Percentiles rank a stretch among this genome's conserved stretches.
These are phyloP conservation scores for Lactarius sanguifluus DNA, from an alignment of 768 basidiomycete species.

Conservation along the genomic window DNA sequence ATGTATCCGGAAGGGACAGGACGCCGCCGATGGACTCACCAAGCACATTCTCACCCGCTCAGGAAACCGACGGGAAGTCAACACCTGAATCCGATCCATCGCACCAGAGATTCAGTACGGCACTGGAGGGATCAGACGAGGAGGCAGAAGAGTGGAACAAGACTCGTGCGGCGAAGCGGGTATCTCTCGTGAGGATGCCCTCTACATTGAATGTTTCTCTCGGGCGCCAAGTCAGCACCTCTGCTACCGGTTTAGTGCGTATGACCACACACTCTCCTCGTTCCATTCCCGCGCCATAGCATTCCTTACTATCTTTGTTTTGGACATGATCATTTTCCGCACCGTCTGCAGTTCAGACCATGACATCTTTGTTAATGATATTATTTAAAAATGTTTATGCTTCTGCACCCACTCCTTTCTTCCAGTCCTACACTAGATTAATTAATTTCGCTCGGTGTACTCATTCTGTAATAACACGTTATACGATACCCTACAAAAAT, in stretches of 20 bases:
- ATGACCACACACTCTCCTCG: slow-evolving; percentile 11
- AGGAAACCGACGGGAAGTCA: background rate
- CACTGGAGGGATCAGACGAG: slow-evolving; percentile 53
- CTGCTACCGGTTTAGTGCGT: slow-evolving; percentile 14
- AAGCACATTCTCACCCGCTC: slow-evolving; percentile 7
- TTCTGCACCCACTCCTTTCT: background rate
- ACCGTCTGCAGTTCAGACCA: slow-evolving; percentile 1
- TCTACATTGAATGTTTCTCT: slow-evolving; percentile 45
- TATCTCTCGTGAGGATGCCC: slow-evolving; percentile 76
- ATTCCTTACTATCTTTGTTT: background rate
- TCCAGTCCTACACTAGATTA: background rate
- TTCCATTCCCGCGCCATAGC: slow-evolving; percentile 9
- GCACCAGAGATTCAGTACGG: slow-evolving; percentile 50
- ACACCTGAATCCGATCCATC: slow-evolving; percentile 23
- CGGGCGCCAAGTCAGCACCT: slow-evolving; percentile 23
- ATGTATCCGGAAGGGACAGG: background rate
- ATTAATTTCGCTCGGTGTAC: slow-evolving; percentile 11
- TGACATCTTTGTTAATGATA: slow-evolving; percentile 9
- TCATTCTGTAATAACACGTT: background rate
- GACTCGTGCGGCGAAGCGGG: slow-evolving; percentile 81
- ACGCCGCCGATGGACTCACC: slow-evolving; percentile 2
- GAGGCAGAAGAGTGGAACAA: slow-evolving; percentile 88
- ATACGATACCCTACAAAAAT: slow-evolving; percentile 14
- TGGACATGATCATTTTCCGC: background rate
- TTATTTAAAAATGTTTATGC: slow-evolving; percentile 24